A percentile compares a stretch with the other conserved stretches of the same genome.
These are phyloP conservation scores for Phaeosphaeria sp. DNA, from an alignment of 2,329 filamentous ascomycete species.

Conservation along the genomic window DNA sequence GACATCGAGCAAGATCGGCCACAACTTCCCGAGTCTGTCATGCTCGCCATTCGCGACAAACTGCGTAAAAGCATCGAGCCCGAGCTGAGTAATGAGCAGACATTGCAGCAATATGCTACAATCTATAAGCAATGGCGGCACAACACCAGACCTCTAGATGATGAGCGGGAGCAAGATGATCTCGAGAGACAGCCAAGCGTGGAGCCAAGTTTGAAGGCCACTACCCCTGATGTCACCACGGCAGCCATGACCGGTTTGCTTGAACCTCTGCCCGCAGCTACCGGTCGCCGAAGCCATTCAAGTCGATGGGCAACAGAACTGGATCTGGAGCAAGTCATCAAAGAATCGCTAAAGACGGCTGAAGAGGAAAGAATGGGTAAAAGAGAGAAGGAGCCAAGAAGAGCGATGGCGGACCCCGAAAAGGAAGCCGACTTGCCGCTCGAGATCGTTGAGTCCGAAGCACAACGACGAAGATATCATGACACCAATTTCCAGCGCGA, in stretches of 20 bases:
- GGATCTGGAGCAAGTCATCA: conserved; percentile 73
- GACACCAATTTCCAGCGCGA: conserved; percentile 71
- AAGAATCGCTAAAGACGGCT: conserved; percentile 71
- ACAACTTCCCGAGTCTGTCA: conserved; percentile 41
- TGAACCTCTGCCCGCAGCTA: conserved; percentile 33
- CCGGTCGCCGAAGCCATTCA: conserved; percentile 39
- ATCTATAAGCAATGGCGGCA: conserved; percentile 52
- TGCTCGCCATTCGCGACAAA: conserved; percentile 44
- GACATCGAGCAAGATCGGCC: conserved; percentile 50
- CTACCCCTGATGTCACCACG: conserved; percentile 55
- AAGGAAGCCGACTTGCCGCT: conserved; percentile 78
- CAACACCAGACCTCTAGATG: conserved; percentile 50
- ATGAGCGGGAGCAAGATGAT: conserved; percentile 48
- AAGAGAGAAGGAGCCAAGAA: conserved; percentile 64
- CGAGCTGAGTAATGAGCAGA: conserved; percentile 34
- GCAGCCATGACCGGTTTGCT: conserved; percentile 35
- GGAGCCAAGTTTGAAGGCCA: conserved; percentile 43
- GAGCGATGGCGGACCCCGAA: conserved; percentile 74
- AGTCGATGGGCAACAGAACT: conserved; percentile 64
- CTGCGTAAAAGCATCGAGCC: conserved; percentile 44
- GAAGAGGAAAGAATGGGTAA: conserved; percentile 74
- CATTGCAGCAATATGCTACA: conserved; percentile 44
- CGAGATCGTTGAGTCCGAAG: conserved; percentile 69
- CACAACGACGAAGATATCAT: conserved; percentile 64
- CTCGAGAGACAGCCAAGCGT: conserved; percentile 44